These are phyloP conservation scores for Gossypium sturtianum DNA, from an alignment of 345 rosid genomes.

Conservation along the genomic window DNA sequence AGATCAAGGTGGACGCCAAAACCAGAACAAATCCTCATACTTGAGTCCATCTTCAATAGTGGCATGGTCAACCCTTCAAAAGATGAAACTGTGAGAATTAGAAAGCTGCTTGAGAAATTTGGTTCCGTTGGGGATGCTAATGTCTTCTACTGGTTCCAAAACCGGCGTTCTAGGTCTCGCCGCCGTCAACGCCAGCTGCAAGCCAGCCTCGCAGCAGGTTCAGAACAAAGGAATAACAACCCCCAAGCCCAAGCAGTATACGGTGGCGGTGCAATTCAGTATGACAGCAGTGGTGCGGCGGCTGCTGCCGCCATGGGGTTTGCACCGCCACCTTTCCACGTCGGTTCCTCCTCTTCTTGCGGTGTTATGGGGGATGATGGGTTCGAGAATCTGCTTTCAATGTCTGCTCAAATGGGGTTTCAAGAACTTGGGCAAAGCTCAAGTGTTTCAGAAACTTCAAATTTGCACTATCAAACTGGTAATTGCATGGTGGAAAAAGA, in stretches of 20 bases:
- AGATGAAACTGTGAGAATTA: conserved; percentile 85
- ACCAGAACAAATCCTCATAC: conserved; percentile 96
- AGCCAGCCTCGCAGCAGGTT: conserved; percentile 44
- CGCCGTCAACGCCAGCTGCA: conserved; percentile 90
- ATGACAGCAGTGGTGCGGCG: conserved; percentile 18
- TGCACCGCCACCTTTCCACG: conserved; percentile 13
- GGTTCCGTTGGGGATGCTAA: conserved; percentile 94
- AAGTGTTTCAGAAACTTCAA: conserved; percentile 46
- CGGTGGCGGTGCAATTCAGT: conserved; percentile 34
- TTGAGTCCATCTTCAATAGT: conserved; percentile 96
- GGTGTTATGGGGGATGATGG: conserved; percentile 41
- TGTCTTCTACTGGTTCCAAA: conserved; percentile 99
- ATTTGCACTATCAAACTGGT: conserved; percentile 73
- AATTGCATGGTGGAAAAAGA: conserved; percentile 28
- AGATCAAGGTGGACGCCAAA: conserved; percentile 98
- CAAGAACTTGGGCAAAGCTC: conserved; percentile 52
- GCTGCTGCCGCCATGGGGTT: conserved; percentile 26
- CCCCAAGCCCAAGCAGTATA: conserved; percentile 12
- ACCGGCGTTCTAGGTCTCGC: conserved; percentile 91
- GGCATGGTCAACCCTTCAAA: conserved; percentile 99
- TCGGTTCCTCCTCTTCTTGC: conserved; percentile 44
- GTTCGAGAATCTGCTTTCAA: conserved; percentile 40
- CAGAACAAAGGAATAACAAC: conserved; percentile 20
- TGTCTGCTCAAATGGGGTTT: conserved; percentile 60
- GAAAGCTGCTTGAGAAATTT: conserved; percentile 85